A percentile compares a stretch with the other conserved stretches of the same genome.
These are phyloP conservation scores for Metschnikowia colocasiae DNA, from an alignment of 805 yeast species.

Conservation along the genomic window DNA sequence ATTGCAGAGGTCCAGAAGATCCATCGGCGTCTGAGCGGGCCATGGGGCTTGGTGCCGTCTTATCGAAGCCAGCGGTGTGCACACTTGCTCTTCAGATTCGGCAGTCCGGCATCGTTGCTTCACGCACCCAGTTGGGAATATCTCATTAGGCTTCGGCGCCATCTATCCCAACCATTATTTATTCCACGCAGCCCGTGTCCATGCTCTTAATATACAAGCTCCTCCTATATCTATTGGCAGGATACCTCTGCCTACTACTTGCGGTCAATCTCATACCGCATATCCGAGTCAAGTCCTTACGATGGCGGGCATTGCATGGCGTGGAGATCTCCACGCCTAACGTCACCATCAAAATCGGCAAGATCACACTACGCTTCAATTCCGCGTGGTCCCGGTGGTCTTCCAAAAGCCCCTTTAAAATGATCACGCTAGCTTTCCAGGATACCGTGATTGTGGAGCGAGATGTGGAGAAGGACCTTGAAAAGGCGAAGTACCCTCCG, in stretches of 20 bases:
- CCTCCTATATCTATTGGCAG: not conserved
- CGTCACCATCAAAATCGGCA: slow-evolving; percentile 7
- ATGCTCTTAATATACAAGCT: not conserved
- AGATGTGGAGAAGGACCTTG: not conserved
- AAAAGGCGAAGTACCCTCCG: not conserved
- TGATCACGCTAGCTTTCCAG: slow-evolving; percentile 9
- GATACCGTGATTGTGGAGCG: slow-evolving; percentile 11
- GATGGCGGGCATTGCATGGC: slow-evolving; percentile 18
- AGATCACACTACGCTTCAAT: slow-evolving; percentile 9
- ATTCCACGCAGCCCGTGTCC: not conserved
- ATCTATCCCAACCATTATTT: not conserved
- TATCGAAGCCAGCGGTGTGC: not conserved
- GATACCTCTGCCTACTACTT: slow-evolving; percentile 9
- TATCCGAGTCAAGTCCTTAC: slow-evolving; percentile 13
- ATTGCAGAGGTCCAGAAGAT: not conserved
- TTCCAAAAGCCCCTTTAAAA: slow-evolving; percentile 13
- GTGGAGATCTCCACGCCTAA: slow-evolving; percentile 10
- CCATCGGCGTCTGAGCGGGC: not conserved
- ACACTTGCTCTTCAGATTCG: not conserved
- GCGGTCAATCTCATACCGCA: slow-evolving; percentile 14
- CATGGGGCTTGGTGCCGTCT: not conserved
- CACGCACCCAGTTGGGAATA: not conserved
- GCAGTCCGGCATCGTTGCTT: slow-evolving; percentile 1
- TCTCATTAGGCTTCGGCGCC: not conserved
- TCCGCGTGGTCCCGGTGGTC: slow-evolving; percentile 6